Conservation (phyloP, 345 rosid species). For the Hibiscus mutabilis region DNA sequence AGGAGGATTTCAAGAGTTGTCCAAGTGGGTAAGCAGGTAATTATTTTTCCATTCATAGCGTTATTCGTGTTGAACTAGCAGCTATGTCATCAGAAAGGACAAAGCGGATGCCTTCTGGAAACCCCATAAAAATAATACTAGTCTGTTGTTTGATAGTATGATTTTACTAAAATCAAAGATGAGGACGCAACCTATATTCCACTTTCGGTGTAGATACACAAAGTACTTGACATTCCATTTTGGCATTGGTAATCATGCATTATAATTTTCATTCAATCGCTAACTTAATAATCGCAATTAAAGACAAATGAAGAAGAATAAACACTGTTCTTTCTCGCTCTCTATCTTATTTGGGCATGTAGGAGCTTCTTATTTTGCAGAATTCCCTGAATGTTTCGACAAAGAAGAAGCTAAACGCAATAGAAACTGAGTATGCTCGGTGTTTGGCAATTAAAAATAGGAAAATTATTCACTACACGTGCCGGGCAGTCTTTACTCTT, state of each 20-base stretch:
- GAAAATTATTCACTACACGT: too few species aligned
- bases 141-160: background rate
- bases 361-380: too few species aligned
- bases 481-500: too few species aligned
- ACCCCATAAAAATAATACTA: background rate
- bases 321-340: too few species aligned
- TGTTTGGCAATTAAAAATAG: too few species aligned
- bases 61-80: background rate
- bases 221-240: background rate
- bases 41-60: background rate
- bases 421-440: too few species aligned
- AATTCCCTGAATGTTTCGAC: too few species aligned
- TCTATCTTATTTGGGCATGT: too few species aligned
- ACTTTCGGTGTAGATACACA: background rate
- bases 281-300: background rate
- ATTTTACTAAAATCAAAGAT: background rate
- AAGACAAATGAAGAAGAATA: too few species aligned
- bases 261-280: background rate
- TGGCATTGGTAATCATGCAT: background rate
- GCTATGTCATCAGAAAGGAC: background rate
- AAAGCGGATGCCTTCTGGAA: background rate
- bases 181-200: background rate
- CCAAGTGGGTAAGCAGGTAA: constrained; percentile 7
- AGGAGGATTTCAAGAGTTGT: constrained; percentile 10
- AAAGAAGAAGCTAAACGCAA: too few species aligned